Base-by-base conservation (phyloP, 179 eudicot genomes). In the Camellia oleifera region DNA sequence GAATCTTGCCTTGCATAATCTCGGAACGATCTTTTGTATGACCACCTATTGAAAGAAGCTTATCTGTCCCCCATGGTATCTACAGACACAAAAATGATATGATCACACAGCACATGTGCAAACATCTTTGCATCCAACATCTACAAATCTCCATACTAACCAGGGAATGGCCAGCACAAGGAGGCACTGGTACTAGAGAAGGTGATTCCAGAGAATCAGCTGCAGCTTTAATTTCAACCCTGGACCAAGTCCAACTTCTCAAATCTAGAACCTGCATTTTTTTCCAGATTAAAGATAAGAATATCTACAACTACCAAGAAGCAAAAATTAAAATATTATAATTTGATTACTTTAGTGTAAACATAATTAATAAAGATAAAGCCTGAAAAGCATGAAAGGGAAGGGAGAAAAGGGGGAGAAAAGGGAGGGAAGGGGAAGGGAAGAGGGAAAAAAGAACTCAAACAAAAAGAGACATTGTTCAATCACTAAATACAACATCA, bases 121-220 rank as follows among this genome's bases (percentile, higher is more conserved):
- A 40, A 54, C 50, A 12, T 66, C 60, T 50, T 56, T 18, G n/a
- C 32, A 46, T 60, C 58, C 63, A 75, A 58, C 57, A 62, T 81
- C 53, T 58, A 85, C 56, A 77, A 42, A 72, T 69, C 17, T 81
- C 54, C 66, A 68, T 54, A 84, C 98, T 90, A 81, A 97, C 99
- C 99, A 94, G 81, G 57, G 91, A 84, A 88, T 94, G 99, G 78
- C 98, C 99, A 60, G 98, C 97, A 79, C 98, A 94, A 40, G 94
- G 93, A 86, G 94, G 82, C 53, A 83, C 83, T 71, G 81, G 76
- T 65, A 81, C 84, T 71, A 88, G 78, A 80, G 91, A 77, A 50
- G 91, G 80, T 78, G 85, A 79, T 80, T 88, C 93, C 45, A 76
- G 64, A 64, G 91, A 84, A 77, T 90, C 91, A 46, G 72, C 70